Evolutionary conservation across 1,284 basidiomycete genomes (phyloP), one percentile per base, ranked within the genome.

Genomic region (Retiboletus flavoniger): DNA sequence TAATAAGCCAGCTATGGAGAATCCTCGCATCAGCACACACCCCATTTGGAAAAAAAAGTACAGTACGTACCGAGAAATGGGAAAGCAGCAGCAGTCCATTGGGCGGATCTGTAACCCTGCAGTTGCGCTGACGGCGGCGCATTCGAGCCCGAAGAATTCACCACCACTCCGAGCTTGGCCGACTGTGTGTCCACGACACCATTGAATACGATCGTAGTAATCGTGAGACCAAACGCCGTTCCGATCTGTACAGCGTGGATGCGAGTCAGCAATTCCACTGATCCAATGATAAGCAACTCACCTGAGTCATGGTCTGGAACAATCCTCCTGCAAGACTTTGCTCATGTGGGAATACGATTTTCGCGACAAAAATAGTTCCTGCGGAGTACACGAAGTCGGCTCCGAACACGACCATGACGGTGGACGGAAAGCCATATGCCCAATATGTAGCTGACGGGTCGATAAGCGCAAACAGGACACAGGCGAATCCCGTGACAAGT

Each of bases 381-480:
- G 83, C 76, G 0, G 90, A 77, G 67, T 87, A 91, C 11, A 91
- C 82, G 63, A 93, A 89, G 66, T 93, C 91, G 0, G 84, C 88
- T 34, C 91, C 91, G 41, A 90, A 77, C 24, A 92, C 90, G 13
- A 80, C 73, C 51, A 91, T 63, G 57, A 87, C 77, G 36, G 91
- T 84, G 1, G 87, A 83, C 4, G 91, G 89, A 74, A 96, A 94
- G 14, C 85, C 86, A 54, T 81, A 89, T 1, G 83, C 83, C 91
- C 91, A 95, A 68, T 89, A 96, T 1, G 82, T 70, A 4, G 77
- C 77, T 3, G 74, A 57, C 0, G 84, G 79, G 14, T 81, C 64
- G 54, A 93, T 85, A 6, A 91, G 65, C 0, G 91, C 89, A 59
- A 93, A 89, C 4, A 94, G 74, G 31, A 93, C 72, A 54, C 82